phyloP scores from a whole-genome alignment of 2,329 filamentous ascomycete species.

The Grosmannia serpens region DNA sequence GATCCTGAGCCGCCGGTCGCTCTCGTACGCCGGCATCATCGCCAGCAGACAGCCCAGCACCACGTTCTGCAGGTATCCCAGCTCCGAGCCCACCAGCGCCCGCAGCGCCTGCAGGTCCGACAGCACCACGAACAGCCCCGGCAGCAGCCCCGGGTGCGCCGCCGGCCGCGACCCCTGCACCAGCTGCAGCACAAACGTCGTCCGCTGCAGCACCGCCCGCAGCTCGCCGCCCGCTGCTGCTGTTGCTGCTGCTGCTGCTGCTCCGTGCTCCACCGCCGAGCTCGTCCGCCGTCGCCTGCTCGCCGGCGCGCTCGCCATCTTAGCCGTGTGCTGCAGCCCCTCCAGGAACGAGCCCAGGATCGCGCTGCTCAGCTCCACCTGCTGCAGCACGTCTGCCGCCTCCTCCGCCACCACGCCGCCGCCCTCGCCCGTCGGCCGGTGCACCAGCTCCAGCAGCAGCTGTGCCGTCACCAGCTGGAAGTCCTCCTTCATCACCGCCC shows the following conservation, averaged over 20 bases:
- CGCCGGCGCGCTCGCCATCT: constrained; percentile 59
- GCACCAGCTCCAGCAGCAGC: constrained; percentile 50
- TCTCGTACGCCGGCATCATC: constrained; percentile 70
- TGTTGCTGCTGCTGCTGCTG: constrained; percentile 17
- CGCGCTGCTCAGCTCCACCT: constrained; percentile 60
- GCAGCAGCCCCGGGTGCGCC: constrained; percentile 64
- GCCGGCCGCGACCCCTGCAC: constrained; percentile 71
- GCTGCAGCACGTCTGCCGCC: constrained; percentile 61
- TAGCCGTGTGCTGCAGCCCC: constrained; percentile 60
- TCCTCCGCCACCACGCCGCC: constrained; percentile 35
- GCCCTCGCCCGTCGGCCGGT: constrained; percentile 24
- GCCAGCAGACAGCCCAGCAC: constrained; percentile 70
- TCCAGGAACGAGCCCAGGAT: constrained; percentile 63
- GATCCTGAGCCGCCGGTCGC: constrained; percentile 48
- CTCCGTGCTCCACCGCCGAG: constrained; percentile 40
- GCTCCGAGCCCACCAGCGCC: constrained; percentile 68
- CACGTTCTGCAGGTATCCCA: constrained; percentile 82
- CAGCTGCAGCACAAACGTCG: constrained; percentile 80
- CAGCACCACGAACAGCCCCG: constrained; percentile 72
- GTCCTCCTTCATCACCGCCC: constrained; percentile 58
- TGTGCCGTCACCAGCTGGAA: constrained; percentile 48
- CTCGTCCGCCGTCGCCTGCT: constrained; percentile 73
- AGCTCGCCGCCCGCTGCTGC: constrained; percentile 42
- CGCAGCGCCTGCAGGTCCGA: constrained; percentile 79
- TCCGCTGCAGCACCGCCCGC: constrained; percentile 56